These are phyloP conservation scores for Acacia crassicarpa DNA, from an alignment of 306 rosid species.

Conservation along the genomic window DNA sequence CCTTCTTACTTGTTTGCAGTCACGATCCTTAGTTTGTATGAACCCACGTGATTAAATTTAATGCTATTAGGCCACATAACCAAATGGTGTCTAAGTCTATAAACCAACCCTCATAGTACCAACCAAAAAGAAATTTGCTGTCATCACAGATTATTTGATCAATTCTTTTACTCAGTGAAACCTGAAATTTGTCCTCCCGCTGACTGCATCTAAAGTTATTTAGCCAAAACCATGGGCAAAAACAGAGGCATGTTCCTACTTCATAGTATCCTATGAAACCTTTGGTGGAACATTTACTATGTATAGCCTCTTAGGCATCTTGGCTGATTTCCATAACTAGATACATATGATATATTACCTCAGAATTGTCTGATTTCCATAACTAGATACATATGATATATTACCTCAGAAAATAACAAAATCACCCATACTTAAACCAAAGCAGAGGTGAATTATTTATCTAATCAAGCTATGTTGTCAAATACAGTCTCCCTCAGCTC, in stretches of 20 bases:
- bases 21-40: no score
- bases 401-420: background rate
- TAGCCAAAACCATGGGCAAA: constrained; percentile 17
- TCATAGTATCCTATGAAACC: background rate
- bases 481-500: background rate
- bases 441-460: background rate
- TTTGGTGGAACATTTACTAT: background rate
- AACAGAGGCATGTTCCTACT: background rate
- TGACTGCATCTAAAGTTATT: background rate
- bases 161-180: constrained; percentile 8
- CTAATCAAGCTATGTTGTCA: background rate
- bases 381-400: background rate
- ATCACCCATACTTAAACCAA: background rate
- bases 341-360: no score
- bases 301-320: background rate
- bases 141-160: constrained; percentile 4
- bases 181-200: background rate
- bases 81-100: background rate
- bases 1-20: no score
- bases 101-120: background rate
- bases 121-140: background rate
- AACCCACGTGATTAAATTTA: no score
- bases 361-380: background rate
- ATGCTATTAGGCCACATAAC: no score
- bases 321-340: background rate